Percentiles rank a stretch among this genome's conserved stretches.
Evolutionary conservation across 179 eudicot genomes (phyloP).

Genomic region (Silene vulgaris): DNA sequence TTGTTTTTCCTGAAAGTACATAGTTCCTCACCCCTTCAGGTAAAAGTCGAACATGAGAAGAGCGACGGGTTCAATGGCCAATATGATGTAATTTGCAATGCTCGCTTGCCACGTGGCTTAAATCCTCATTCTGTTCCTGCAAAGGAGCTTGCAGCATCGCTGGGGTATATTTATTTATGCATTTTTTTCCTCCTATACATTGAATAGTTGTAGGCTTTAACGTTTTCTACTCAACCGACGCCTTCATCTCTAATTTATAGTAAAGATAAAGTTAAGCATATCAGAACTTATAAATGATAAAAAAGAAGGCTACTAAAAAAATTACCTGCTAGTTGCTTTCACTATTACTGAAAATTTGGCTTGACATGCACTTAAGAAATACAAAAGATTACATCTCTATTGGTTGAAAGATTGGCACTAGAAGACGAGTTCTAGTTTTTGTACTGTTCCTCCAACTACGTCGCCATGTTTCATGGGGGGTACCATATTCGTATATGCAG

Average conservation of each 20-base stretch:
- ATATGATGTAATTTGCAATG: slow-evolving; percentile 91
- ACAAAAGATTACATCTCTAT: background rate
- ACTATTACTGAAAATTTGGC: background rate
- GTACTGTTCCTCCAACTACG: background rate
- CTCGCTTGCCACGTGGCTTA: slow-evolving; percentile 88
- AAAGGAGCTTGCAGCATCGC: slow-evolving; percentile 86
- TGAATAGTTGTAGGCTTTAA: slow-evolving; percentile 6
- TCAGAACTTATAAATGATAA: background rate
- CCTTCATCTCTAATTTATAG: background rate
- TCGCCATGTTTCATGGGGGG: background rate
- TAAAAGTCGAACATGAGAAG: slow-evolving; percentile 53
- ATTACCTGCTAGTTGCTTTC: background rate
- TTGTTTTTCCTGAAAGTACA: slow-evolving; percentile 7
- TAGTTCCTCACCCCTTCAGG: slow-evolving; percentile 39
- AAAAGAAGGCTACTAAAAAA: background rate
- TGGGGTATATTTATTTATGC: slow-evolving; percentile 55
- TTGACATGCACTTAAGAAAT: background rate
- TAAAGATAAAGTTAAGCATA: background rate
- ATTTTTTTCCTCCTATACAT: slow-evolving; percentile 14
- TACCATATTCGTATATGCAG: background rate
- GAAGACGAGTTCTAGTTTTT: background rate
- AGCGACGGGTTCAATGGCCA: slow-evolving; percentile 65
- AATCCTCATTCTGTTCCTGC: slow-evolving; percentile 96
- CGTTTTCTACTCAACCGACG: background rate
- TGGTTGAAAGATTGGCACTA: background rate